Conservation (phyloP, 2,329 filamentous ascomycete species). For the Xylaria polymorpha region DNA sequence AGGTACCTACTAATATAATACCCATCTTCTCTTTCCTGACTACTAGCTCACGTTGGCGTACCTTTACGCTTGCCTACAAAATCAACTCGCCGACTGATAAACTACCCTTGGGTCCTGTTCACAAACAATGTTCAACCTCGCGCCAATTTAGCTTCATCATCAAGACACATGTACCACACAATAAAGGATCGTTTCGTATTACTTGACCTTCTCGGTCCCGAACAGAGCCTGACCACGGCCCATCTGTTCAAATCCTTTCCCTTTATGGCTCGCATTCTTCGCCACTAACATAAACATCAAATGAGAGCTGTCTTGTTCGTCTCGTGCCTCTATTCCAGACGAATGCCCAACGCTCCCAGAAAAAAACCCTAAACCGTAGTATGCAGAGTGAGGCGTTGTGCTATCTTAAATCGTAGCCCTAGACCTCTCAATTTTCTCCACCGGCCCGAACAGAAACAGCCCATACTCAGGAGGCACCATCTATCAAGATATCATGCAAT, state of each 20-base stretch:
- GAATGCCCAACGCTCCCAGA: neutral
- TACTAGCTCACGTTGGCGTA: neutral
- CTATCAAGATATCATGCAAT: slow-evolving; percentile 33
- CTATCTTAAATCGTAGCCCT: neutral
- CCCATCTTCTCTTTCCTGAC: neutral
- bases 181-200: neutral
- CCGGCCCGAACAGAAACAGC: neutral
- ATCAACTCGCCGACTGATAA: too few relatives aligned
- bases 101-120: too few relatives aligned
- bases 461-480: neutral
- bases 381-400: neutral
- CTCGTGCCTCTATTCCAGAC: neutral
- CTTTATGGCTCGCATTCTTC: neutral
- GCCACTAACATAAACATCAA: neutral
- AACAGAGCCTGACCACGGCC: neutral
- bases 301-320: neutral
- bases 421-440: neutral
- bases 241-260: neutral
- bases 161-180: neutral
- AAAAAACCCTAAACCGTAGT: neutral
- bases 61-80: neutral
- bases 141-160: neutral
- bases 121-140: too few relatives aligned
- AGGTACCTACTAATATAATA: too few relatives aligned
- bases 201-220: neutral